Percentiles rank a stretch among this genome's conserved stretches.
phyloP scores from a whole-genome alignment of 148 eudicot species.

The Rhododendron kiyosumense region DNA sequence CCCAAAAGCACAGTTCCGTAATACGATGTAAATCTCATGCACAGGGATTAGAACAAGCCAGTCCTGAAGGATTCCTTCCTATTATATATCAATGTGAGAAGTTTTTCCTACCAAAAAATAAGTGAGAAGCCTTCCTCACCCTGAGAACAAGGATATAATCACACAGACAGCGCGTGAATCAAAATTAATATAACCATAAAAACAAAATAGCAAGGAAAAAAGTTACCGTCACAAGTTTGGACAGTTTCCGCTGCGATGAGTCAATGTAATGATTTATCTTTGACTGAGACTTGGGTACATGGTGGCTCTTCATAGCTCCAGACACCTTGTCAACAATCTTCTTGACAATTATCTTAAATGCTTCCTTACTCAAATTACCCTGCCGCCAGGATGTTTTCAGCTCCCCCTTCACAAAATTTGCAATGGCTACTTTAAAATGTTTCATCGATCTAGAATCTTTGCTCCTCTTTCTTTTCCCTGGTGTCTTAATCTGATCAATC shows the following conservation, averaged over 20 bases:
- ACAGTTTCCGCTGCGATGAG: constrained; percentile 79
- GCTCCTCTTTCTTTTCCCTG: constrained; percentile 56
- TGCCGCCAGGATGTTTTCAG: constrained; percentile 97
- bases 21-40: not conserved
- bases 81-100: not conserved
- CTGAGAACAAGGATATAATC: not conserved
- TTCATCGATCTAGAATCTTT: constrained; percentile 88
- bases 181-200: not conserved
- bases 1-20: not conserved
- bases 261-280: constrained; percentile 87
- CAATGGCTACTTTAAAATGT: constrained; percentile 74
- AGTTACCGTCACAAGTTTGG: constrained; percentile 81
- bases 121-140: not conserved
- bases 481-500: constrained; percentile 67
- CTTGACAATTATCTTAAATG: constrained; percentile 94
- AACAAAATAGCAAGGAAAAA: not conserved
- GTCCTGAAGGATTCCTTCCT: not conserved
- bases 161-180: too few relatives aligned
- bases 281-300: constrained; percentile 81
- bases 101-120: not conserved
- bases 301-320: constrained; percentile 85
- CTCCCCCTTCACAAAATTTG: constrained; percentile 85
- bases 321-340: constrained; percentile 96
- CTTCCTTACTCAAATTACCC: constrained; percentile 99
- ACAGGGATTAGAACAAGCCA: not conserved